Percentiles rank a stretch among this genome's conserved stretches.
phyloP scores from a whole-genome alignment of 2,329 filamentous ascomycete species.

The Colletotrichum godetiae region DNA sequence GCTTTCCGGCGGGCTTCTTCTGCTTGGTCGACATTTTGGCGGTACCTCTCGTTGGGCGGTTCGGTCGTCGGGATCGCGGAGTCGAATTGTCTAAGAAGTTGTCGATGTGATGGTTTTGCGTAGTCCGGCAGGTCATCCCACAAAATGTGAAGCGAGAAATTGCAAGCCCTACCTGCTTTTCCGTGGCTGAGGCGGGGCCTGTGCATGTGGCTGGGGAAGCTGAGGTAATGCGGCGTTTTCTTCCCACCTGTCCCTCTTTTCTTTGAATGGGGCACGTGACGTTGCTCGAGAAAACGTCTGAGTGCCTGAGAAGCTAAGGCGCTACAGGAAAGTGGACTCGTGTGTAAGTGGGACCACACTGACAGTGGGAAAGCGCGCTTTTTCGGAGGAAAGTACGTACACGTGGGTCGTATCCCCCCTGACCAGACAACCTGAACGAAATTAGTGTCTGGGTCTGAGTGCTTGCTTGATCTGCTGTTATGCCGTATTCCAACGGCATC shows the following conservation, averaged over 20 bases:
- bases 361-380: constrained; percentile 13
- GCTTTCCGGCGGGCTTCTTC: constrained; percentile 76
- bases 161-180: constrained; percentile 25
- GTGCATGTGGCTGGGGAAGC: constrained; percentile 10
- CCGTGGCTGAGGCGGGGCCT: constrained; percentile 3
- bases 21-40: constrained; percentile 71
- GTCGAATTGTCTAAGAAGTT: constrained; percentile 35
- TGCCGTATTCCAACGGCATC: constrained; percentile 16
- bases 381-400: constrained; percentile 18
- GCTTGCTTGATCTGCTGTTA: constrained; percentile 32
- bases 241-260: background rate
- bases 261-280: background rate
- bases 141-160: constrained; percentile 35
- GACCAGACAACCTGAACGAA: constrained; percentile 33
- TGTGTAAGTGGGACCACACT: background rate
- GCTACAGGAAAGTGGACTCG: background rate
- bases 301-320: background rate
- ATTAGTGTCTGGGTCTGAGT: constrained; percentile 29
- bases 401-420: constrained; percentile 17
- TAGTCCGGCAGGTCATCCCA: constrained; percentile 20
- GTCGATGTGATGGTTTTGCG: constrained; percentile 21
- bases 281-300: background rate
- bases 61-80: constrained; percentile 35
- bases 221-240: background rate
- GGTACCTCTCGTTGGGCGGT: constrained; percentile 42